A percentile compares a stretch with the other conserved stretches of the same genome.
Conservation (phyloP, 148 eudicot genomes). For the Rhododendron vialii region DNA sequence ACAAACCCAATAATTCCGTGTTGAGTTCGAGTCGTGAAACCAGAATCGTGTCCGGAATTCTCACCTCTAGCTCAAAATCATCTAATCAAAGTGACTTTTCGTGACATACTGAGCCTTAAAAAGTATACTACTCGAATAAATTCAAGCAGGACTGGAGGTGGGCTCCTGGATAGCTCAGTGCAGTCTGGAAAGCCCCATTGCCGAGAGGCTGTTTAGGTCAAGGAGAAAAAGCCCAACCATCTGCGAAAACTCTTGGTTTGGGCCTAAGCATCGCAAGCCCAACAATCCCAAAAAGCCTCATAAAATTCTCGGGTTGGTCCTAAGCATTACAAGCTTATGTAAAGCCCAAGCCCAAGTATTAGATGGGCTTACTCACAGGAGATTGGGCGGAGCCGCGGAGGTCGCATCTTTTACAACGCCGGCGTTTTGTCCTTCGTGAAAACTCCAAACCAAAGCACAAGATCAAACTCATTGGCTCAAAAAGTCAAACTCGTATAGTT, state of each 20-base stretch:
- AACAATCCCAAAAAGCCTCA: too few species aligned
- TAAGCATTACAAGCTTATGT: too few species aligned
- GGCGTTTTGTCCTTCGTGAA: neutral
- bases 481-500: neutral
- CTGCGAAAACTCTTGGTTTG: too few species aligned
- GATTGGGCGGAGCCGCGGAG: too few species aligned
- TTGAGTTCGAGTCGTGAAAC: too few species aligned
- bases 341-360: too few species aligned
- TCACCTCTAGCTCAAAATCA: neutral
- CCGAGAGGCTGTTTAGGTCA: neutral
- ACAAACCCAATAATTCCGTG: neutral
- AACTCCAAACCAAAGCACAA: neutral
- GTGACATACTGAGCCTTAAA: neutral
- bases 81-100: neutral
- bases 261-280: too few species aligned
- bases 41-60: neutral
- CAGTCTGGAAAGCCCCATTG: neutral
- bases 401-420: too few species aligned
- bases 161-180: neutral
- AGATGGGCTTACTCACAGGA: too few species aligned
- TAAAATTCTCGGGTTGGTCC: too few species aligned
- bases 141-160: neutral
- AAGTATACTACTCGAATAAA: neutral
- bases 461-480: too few species aligned
- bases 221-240: neutral